Evolutionary conservation across 202 grass and related monocot genomes (phyloP).

Genomic region (Alloteropsis angusta): DNA sequence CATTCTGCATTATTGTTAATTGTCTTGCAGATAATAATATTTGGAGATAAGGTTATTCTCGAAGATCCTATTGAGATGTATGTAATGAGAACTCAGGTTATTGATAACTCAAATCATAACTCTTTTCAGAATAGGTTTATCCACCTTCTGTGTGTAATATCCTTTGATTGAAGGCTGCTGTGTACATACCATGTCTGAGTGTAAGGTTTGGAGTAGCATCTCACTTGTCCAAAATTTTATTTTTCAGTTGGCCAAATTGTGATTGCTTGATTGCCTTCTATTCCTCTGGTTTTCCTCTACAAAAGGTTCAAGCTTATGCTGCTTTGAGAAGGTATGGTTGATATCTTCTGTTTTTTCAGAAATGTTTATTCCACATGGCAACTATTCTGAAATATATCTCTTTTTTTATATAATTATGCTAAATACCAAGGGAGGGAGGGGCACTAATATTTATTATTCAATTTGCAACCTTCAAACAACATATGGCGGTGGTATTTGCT

Average conservation of each 20-base stretch:
- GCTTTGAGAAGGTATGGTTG: constrained; percentile 60
- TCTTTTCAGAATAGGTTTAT: constrained; percentile 27
- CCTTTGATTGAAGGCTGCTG: constrained; percentile 1
- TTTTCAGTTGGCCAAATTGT: constrained; percentile 96
- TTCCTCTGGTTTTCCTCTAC: constrained; percentile 83
- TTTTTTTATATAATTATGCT: not conserved
- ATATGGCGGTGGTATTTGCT: not conserved
- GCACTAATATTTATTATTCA: too few relatives aligned
- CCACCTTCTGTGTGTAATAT: not conserved
- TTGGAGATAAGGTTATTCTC: constrained; percentile 94
- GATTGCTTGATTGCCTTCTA: constrained; percentile 98
- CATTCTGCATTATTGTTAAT: constrained; percentile 16
- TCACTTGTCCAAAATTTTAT: constrained; percentile 20
- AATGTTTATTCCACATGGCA: constrained; percentile 6
- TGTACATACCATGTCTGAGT: not conserved
- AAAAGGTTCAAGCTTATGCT: constrained; percentile 88
- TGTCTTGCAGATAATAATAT: constrained; percentile 79
- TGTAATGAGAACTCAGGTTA: constrained; percentile 62
- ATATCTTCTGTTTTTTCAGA: not conserved
- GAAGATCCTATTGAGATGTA: constrained; percentile 93
- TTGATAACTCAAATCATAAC: constrained; percentile 35
- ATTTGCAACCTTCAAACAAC: too few relatives aligned
- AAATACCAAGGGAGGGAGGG: not conserved
- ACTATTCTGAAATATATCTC: not conserved
- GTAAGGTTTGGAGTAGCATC: constrained; percentile 1